Evolutionary conservation across 2,329 filamentous ascomycete species (phyloP), one percentile per base, ranked within the genome.

Genomic region (Diaporthe ilicicola): DNA sequence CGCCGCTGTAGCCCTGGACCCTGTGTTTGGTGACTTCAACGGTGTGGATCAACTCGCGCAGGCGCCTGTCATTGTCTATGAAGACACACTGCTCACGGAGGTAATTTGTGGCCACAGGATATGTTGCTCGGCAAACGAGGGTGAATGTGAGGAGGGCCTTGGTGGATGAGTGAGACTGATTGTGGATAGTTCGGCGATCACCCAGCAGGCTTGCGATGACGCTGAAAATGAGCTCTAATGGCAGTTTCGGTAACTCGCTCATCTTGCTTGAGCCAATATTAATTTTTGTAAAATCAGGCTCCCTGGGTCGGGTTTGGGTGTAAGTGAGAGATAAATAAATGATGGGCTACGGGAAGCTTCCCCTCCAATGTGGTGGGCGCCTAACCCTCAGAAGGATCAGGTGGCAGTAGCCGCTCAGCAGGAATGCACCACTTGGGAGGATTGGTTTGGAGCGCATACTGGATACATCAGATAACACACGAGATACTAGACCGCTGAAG

Each of bases 61-160:
- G 79, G 24, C 81, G 81, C 5, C 72, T 73, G 19, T 76, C 76
- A 27, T 82, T 82, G 62, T 85, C 81, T 48, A 88, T 77, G 73
- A 83, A 83, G 44, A 86, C 73, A 75, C 85, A 87, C 73, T 83
- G 80, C 70, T 82, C 76, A 55, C 82, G 82, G n/a, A 88, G 81
- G 13, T 84, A 78, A 48, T 79, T 81, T 19, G 79, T 79, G 4
- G 86, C 84, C 12, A 82, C 70, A 5, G 75, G 73, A 72, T 84
- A 80, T 3, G 83, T 85, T 19, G 81, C 80, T 4, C 81, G 80
- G 44, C 81, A 85, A 46, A 85, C 83, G 24, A 80, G 76, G 4
- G 82, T 81, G 70, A 87, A 80, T 22, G 83, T 78, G 19, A 86
- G 74, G 7, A 87, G 81, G 8, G 84, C 82, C 72, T 81, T 81